Evolutionary conservation across 1,284 basidiomycete species (phyloP).

Genomic region (Trametes polyzona): DNA sequence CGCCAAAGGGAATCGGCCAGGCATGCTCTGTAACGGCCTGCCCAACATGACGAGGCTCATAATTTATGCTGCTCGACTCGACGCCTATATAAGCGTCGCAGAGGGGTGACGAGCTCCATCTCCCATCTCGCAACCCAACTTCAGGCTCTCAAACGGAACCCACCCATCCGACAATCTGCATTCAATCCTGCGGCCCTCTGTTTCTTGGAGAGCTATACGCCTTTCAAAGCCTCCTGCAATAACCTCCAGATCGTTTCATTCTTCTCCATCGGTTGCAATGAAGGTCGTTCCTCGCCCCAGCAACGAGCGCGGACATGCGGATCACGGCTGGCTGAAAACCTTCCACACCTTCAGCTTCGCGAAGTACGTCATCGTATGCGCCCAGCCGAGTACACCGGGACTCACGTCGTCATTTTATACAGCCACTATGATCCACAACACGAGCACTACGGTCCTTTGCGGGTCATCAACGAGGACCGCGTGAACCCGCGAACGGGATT

Average conservation of each 20-base stretch:
- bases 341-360: slow-evolving; percentile 91
- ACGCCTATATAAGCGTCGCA: slow-evolving; percentile 15
- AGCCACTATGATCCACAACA: slow-evolving; percentile 69
- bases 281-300: slow-evolving; percentile 61
- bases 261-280: slow-evolving; percentile 29
- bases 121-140: not conserved
- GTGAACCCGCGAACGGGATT: slow-evolving; percentile 82
- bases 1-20: slow-evolving; percentile 17
- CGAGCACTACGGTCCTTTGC: slow-evolving; percentile 63
- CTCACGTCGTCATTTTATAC: not conserved
- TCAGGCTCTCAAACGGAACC: slow-evolving; percentile 11
- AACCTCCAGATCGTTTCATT: slow-evolving; percentile 3
- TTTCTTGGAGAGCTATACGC: not conserved
- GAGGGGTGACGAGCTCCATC: not conserved
- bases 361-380: slow-evolving; percentile 46
- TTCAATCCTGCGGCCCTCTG: not conserved
- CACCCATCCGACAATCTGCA: slow-evolving; percentile 9
- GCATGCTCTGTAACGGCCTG: slow-evolving; percentile 1
- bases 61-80: slow-evolving; percentile 11
- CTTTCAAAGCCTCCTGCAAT: not conserved
- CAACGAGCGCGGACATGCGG: slow-evolving; percentile 74
- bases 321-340: slow-evolving; percentile 91
- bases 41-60: slow-evolving; percentile 3
- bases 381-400: not conserved
- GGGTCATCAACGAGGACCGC: slow-evolving; percentile 91